Percentiles rank a stretch among this genome's conserved stretches.
phyloP scores from a whole-genome alignment of 257 asterid genomes.

The Thymus mandschuricus region DNA sequence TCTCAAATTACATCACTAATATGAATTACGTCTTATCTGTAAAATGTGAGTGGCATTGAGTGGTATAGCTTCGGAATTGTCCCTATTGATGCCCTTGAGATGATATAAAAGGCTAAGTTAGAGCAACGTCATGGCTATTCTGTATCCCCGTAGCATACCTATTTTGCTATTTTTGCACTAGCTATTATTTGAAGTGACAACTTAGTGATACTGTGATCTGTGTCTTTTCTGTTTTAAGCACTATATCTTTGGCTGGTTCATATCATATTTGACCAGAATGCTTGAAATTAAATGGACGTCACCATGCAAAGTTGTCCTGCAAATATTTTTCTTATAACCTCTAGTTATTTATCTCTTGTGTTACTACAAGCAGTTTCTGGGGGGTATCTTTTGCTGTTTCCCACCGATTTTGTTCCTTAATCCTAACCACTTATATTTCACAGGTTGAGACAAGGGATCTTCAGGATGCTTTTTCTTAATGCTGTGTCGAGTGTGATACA shows the following conservation, averaged over 20 bases:
- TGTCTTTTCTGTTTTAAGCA: conserved; percentile 14
- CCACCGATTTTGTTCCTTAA: conserved; percentile 22
- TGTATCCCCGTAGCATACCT: conserved; percentile 10
- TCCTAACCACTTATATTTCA: conserved; percentile 20
- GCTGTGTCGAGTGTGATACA: conserved; percentile 88
- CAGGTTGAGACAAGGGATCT: conserved; percentile 72
- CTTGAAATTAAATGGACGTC: too few species aligned
- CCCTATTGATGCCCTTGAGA: conserved; percentile 21
- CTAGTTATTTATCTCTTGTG: neutral
- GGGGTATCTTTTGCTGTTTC: conserved; percentile 16
- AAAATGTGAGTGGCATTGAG: neutral
- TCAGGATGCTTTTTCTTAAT: conserved; percentile 74
- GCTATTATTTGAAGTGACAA: neutral
- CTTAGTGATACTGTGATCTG: conserved; percentile 12
- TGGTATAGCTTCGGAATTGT: neutral
- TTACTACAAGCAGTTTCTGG: conserved; percentile 14
- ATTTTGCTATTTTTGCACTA: neutral
- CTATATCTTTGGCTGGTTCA: neutral
- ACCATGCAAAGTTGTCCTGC: conserved; percentile 17
- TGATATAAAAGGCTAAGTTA: neutral
- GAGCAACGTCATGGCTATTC: neutral
- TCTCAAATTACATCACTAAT: neutral
- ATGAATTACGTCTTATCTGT: neutral
- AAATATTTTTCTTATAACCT: neutral
- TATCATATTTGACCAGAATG: too few species aligned